Base-by-base conservation (phyloP, 805 yeast genomes). In the Debaryomyces prosopidis region DNA sequence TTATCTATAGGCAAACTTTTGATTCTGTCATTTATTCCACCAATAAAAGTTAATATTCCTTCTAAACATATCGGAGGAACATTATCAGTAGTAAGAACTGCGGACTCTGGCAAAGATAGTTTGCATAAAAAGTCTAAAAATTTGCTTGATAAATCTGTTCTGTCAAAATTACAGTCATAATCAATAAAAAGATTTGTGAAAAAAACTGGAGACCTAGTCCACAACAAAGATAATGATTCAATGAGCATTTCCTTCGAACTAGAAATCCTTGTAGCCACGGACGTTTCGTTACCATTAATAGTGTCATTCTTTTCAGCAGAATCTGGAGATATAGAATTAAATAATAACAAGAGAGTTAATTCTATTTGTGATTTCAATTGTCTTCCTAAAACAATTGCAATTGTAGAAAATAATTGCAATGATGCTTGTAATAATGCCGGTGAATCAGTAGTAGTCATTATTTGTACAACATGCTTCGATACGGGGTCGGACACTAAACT, bases 31-130 rank as follows among this genome's bases (percentile, higher is more conserved):
- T 79, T 76, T 38, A 88, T 71, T 12, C 84, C 83, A 46, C 81
- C 79, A 35, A 91, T 71, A 45, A 86, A 82, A 2, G 87, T 77
- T 17, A 92, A 70, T 2, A 94, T 63, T 1, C 97, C 96, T 56
- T 94, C 98, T 42, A 94, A 71, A 57, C 98, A 92, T 6, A 90
- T 78, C 0, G 98, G 97, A 0, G 99, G 98, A 1, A 92, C 96
- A 56, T 80, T 85, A 33, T 87, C 88, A 0, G 96, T 87, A 0
- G 96, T 84, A 54, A 77, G 72, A 8, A 76, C 55, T 0, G 97
- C 96, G 9, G 92, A 79, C 58, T 90, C 96, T 0, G 98, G 96
- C 36, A 89, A 77, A 0, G 97, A 84, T 27, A 90, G 70, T 42
- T 85, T 79, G 43, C 96, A 82, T 43, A 94, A 73, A 38, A 85